Conservation (phyloP, 2,329 filamentous ascomycete genomes). For the Ceratocystis alfenasii region DNA sequence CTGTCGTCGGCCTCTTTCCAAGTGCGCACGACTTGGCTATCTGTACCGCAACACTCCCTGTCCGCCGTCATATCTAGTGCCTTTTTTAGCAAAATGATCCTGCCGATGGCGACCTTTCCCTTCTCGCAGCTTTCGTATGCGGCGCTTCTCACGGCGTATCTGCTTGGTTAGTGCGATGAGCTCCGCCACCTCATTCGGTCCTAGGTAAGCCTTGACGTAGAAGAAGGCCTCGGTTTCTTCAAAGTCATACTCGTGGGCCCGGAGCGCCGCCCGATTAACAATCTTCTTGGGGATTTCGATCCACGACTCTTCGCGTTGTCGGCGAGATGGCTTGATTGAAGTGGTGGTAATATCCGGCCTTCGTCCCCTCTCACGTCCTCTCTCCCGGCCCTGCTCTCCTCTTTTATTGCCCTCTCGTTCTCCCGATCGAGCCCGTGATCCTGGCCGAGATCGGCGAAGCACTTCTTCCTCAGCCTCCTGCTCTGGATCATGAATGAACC, state of each 20-base stretch:
- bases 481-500: constrained; percentile 61
- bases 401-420: constrained; percentile 25
- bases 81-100: background rate
- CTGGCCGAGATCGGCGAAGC: constrained; percentile 23
- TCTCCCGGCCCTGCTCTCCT: constrained; percentile 35
- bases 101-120: background rate
- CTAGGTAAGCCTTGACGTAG: constrained; percentile 84
- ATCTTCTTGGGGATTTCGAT: constrained; percentile 94
- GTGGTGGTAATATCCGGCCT: constrained; percentile 53
- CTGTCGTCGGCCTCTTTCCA: background rate
- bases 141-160: constrained; percentile 15
- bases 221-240: constrained; percentile 84
- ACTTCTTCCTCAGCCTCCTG: constrained; percentile 33
- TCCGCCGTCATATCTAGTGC: background rate
- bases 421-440: constrained; percentile 23
- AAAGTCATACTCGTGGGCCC: constrained; percentile 71
- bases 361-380: constrained; percentile 98
- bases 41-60: background rate
- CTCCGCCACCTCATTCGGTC: constrained; percentile 11
- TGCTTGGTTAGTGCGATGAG: constrained; percentile 15
- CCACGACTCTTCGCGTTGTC: constrained; percentile 58
- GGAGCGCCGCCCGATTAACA: constrained; percentile 74
- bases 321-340: constrained; percentile 32
- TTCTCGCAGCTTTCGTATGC: constrained; percentile 1
- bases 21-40: background rate